phyloP scores from a whole-genome alignment of 805 yeast genomes.

The Candida ovalis region DNA sequence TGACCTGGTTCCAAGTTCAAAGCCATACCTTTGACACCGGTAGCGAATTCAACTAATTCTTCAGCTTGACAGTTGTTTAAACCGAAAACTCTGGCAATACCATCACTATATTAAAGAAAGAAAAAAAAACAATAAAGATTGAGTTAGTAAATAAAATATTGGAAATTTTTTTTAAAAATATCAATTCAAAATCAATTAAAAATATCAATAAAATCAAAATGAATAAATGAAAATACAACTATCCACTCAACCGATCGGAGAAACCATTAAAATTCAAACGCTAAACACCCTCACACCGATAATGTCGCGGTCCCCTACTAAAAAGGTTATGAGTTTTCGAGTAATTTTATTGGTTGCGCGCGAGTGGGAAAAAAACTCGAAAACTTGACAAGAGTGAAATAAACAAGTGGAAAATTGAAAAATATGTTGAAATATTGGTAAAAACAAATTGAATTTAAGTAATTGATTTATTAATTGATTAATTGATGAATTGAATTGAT shows the following conservation, averaged over 20 bases:
- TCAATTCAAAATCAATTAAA: background rate
- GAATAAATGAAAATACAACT: background rate
- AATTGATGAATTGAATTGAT: background rate
- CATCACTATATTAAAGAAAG: slow-evolving; percentile 65
- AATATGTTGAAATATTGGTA: background rate
- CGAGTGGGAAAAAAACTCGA: background rate
- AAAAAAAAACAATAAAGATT: too few species aligned
- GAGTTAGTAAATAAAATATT: background rate
- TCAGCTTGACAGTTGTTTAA: slow-evolving; percentile 99
- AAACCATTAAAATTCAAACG: background rate
- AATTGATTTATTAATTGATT: too few species aligned
- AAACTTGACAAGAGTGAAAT: too few species aligned
- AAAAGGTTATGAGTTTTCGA: slow-evolving; percentile 27
- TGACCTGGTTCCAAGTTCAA: slow-evolving; percentile 99
- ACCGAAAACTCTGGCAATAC: slow-evolving; percentile 99
- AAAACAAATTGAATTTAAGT: background rate
- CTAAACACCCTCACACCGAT: background rate
- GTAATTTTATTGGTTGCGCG: slow-evolving; percentile 23
- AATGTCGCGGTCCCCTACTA: background rate
- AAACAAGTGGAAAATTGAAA: too few species aligned
- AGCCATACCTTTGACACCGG: slow-evolving; percentile 99
- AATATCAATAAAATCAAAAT: too few species aligned
- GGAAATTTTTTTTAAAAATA: slow-evolving; percentile 33
- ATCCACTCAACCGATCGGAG: too few species aligned
- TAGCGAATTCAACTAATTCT: slow-evolving; percentile 98